Evolutionary conservation across 345 rosid genomes (phyloP).

Genomic region (Alliaria petiolata): DNA sequence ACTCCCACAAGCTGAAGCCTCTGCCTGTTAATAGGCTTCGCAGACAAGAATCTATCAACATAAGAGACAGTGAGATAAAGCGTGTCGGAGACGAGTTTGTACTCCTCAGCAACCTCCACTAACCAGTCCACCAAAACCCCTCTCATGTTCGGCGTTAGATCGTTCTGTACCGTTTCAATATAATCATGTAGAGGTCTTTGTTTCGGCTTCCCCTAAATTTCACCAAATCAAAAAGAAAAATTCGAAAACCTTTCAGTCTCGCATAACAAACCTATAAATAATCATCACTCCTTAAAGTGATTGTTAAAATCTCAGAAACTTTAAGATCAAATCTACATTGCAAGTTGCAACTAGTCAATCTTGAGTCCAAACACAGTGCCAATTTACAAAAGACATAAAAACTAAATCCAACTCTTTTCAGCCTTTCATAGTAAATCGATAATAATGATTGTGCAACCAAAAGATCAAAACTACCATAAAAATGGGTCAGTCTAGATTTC

Average conservation of each 20-base stretch:
- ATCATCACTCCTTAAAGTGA: background rate
- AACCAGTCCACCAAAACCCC: constrained; percentile 70
- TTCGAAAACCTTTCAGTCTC: background rate
- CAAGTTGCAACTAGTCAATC: background rate
- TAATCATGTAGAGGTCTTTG: constrained; percentile 58
- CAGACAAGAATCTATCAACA: constrained; percentile 55
- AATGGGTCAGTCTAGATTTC: no score
- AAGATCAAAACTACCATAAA: no score
- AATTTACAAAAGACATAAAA: background rate
- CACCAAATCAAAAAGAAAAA: background rate
- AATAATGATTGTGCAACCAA: background rate
- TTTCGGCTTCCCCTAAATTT: constrained; percentile 42
- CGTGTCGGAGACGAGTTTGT: constrained; percentile 56
- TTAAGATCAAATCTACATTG: background rate
- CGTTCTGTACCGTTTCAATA: constrained; percentile 59
- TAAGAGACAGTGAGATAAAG: constrained; percentile 47
- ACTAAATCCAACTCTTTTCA: background rate
- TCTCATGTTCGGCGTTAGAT: constrained; percentile 58
- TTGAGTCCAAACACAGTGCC: background rate
- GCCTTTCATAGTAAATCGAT: no score
- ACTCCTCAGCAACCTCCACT: constrained; percentile 68
- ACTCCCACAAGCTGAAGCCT: constrained; percentile 70
- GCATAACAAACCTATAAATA: background rate
- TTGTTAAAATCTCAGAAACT: background rate
- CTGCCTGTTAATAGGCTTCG: constrained; percentile 41